Evolutionary conservation across 306 rosid genomes (phyloP), one percentile per base, ranked within the genome.

Genomic region (Cucurbita ficifolia): DNA sequence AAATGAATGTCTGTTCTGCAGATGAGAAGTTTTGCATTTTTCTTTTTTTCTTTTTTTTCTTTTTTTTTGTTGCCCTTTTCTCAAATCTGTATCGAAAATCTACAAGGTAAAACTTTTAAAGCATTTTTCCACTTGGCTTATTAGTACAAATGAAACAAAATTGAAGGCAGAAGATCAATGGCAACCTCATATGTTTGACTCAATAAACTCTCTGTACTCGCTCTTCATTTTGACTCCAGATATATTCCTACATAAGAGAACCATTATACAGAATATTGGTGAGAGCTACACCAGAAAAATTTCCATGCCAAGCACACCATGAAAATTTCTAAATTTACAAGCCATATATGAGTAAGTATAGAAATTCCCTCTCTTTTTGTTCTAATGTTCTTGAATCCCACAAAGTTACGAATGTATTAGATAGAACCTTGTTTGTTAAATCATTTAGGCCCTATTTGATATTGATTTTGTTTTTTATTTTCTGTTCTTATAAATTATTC

Each of bases 191-290:
- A 81, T 93, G 58, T 86, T 88, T 39, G 83, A 79, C 79, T 86
- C 96, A 19, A 93, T 87, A 82, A 93, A 87, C 65, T 89, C 96
- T 86, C 81, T 87, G 84, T 88, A 93, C 76, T 88, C 97, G 1
- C 86, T 84, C 90, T 93, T 93, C 98, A 88, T 93, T 81, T 90
- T 90, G 77, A 93, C 98, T 56, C 98, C 97, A 16, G 97, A 78
- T 2, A 90, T 76, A 74, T 83, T 87, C 89, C 97, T 93, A 84
- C 81, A 86, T 70, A 70, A 75, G 39, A 65, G 39, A 65, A 80
- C 43, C 42, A 60, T 19, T 11, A 24, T 11, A 10, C 51, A 4
- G 19, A 45, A 45, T 12, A 43, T 45, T 7, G 55, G 21, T 68
- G 0, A 68, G 73, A 21, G 22, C 22, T 17, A 38, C 35, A n/a